Evolutionary conservation across 78 protist species (phyloP).

Genomic region (Tieghemostelium lacteum): DNA sequence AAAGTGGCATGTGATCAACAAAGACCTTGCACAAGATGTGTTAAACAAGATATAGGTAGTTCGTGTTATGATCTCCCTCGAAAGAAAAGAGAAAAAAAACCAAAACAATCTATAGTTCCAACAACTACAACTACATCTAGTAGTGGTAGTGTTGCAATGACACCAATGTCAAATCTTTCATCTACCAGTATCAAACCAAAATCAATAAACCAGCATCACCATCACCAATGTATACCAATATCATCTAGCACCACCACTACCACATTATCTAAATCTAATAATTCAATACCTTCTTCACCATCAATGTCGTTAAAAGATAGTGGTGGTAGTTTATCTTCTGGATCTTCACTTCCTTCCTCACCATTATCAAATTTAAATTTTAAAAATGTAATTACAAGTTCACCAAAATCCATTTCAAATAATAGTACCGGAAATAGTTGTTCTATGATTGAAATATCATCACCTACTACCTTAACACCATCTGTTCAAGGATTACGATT

Average conservation of each 20-base stretch:
- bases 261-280: background rate
- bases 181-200: too few relatives aligned
- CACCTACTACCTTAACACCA: background rate
- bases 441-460: background rate
- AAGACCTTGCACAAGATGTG: conserved; percentile 69
- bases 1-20: conserved; percentile 71
- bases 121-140: background rate
- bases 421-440: background rate
- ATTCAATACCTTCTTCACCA: background rate
- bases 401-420: conserved; percentile 20
- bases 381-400: background rate
- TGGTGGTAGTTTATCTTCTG: too few relatives aligned
- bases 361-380: background rate
- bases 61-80: conserved; percentile 67
- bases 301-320: too few relatives aligned
- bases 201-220: too few relatives aligned
- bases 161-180: too few relatives aligned
- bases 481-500: too few relatives aligned
- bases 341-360: too few relatives aligned
- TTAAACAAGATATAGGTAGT: conserved; percentile 53
- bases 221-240: too few relatives aligned
- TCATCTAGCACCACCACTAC: background rate
- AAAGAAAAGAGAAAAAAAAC: conserved; percentile 60
- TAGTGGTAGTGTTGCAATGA: too few relatives aligned
- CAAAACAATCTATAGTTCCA: background rate